A percentile compares a stretch with the other conserved stretches of the same genome.
These are phyloP conservation scores for Boletus huronensis DNA, from an alignment of 768 basidiomycete species.

Conservation along the genomic window DNA sequence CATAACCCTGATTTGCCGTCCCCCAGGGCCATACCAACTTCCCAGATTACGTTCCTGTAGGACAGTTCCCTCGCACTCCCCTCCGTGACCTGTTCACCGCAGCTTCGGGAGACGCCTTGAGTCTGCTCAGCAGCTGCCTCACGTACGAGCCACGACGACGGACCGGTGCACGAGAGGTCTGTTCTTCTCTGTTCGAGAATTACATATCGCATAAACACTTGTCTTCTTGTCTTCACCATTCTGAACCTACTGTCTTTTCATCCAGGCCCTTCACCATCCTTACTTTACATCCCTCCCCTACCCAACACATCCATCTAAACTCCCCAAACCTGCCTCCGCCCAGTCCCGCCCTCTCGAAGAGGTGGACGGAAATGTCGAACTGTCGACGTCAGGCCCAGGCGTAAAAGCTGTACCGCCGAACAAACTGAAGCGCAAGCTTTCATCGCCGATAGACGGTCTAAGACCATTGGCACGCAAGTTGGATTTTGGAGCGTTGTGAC, in stretches of 20 bases:
- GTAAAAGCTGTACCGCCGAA: constrained; percentile 51
- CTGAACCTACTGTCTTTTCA: not conserved
- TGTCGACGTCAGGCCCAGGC: constrained; percentile 45
- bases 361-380: constrained; percentile 69
- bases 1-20: not conserved
- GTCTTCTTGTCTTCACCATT: not conserved
- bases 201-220: too few species aligned
- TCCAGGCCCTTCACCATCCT: constrained; percentile 77
- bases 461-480: constrained; percentile 66
- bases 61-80: constrained; percentile 79
- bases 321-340: constrained; percentile 66
- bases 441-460: constrained; percentile 48
- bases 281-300: constrained; percentile 87
- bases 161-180: constrained; percentile 73
- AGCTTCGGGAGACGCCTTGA: constrained; percentile 80
- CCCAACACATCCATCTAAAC: constrained; percentile 83
- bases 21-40: constrained; percentile 85
- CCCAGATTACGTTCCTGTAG: constrained; percentile 84
- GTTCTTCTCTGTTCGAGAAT: constrained; percentile 19
- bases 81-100: constrained; percentile 89
- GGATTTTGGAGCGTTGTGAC: constrained; percentile 52
- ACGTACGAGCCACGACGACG: constrained; percentile 84
- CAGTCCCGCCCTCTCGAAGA: constrained; percentile 67
- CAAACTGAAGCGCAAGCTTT: constrained; percentile 67
- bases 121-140: constrained; percentile 75